Conservation (phyloP, 352 stramenopile genomes). For the Pythium vanterpoolii region DNA sequence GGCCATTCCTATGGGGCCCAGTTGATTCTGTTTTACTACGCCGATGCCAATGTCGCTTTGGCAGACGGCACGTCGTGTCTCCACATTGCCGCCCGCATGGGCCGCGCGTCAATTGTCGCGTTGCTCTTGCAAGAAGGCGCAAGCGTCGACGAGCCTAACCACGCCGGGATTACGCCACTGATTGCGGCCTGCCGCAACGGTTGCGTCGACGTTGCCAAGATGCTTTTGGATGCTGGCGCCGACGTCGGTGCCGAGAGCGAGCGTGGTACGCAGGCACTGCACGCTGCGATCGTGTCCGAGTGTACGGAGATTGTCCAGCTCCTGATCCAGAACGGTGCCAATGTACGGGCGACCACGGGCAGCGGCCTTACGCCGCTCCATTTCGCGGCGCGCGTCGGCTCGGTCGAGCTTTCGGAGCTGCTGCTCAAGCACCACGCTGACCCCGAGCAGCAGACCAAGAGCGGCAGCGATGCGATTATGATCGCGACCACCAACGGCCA, state of each 20-base stretch:
- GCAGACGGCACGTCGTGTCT: conserved; percentile 64
- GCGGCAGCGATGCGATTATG: conserved; percentile 73
- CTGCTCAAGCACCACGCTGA: conserved; percentile 65
- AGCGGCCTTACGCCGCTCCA: conserved; percentile 77
- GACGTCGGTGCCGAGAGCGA: conserved; percentile 42
- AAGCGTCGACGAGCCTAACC: conserved; percentile 56
- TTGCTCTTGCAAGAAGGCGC: conserved; percentile 66
- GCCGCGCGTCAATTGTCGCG: conserved; percentile 53
- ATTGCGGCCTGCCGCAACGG: conserved; percentile 70
- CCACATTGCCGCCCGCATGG: conserved; percentile 71
- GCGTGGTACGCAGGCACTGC: conserved; percentile 56
- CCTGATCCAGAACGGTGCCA: conserved; percentile 52
- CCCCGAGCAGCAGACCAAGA: conserved; percentile 65
- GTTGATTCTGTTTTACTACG: conserved; percentile 75
- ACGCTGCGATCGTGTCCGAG: conserved; percentile 65
- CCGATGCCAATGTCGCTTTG: conserved; percentile 56
- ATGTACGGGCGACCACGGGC: conserved; percentile 65
- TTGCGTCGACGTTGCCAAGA: conserved; percentile 48
- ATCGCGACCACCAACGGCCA: conserved; percentile 70
- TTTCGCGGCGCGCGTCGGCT: conserved; percentile 68
- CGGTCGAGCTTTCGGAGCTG: conserved; percentile 54
- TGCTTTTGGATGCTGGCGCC: conserved; percentile 47
- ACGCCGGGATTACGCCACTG: conserved; percentile 62
- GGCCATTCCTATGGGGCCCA: conserved; percentile 71
- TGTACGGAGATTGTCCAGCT: conserved; percentile 65